These are phyloP conservation scores for Populus trichocarpa DNA, from an alignment of 441 rosid genomes.

Conservation along the genomic window DNA sequence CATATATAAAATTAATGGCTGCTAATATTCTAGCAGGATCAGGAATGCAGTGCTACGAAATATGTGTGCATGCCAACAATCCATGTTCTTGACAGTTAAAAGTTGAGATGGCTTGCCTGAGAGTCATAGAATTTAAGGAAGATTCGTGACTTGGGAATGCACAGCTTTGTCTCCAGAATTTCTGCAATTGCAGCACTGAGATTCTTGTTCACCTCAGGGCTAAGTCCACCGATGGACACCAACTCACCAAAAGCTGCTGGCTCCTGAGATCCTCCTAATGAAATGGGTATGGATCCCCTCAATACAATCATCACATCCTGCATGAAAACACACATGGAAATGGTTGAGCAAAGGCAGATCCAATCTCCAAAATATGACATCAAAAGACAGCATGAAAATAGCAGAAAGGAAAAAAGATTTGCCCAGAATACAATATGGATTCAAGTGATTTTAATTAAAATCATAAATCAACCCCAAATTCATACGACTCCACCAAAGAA, in stretches of 20 bases:
- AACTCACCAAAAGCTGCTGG: conserved; percentile 94
- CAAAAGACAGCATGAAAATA: too few relatives aligned
- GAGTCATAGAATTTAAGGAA: conserved; percentile 84
- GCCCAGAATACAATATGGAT: too few relatives aligned
- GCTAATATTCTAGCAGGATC: too few relatives aligned
- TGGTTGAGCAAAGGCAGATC: not conserved
- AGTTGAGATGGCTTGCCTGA: conserved; percentile 54
- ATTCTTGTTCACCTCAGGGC: conserved; percentile 75
- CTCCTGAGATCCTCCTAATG: conserved; percentile 88
- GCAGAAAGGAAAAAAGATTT: too few relatives aligned
- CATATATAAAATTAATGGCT: not conserved
- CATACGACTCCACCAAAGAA: not conserved
- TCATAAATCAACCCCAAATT: not conserved
- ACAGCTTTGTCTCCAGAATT: conserved; percentile 71
- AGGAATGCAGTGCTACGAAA: conserved; percentile 41
- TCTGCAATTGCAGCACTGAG: conserved; percentile 72
- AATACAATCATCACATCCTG: conserved; percentile 97
- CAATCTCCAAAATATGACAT: not conserved
- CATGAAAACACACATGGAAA: conserved; percentile 13
- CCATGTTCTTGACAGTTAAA: conserved; percentile 15
- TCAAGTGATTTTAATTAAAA: too few relatives aligned
- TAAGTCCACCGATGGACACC: conserved; percentile 88
- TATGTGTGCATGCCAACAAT: conserved; percentile 20
- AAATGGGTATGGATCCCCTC: conserved; percentile 94
- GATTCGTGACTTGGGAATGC: conserved; percentile 72